Base-by-base conservation (phyloP, 345 rosid species). In the Limnanthes douglasii region DNA sequence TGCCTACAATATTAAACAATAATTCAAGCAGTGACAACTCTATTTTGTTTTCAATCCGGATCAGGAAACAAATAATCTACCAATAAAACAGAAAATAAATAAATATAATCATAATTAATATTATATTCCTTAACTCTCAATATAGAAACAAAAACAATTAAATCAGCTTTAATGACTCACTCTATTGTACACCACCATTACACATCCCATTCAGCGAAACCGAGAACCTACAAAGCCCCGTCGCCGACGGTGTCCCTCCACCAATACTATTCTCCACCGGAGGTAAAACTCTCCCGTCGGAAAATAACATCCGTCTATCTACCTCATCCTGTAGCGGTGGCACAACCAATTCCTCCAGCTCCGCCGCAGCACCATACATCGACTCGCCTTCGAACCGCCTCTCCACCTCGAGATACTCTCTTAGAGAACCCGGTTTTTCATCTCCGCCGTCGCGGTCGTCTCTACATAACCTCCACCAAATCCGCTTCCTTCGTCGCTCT, bases 331-430 rank as follows among this genome's bases (percentile, higher is more conserved):
- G 56, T n/a, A n/a, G n/a, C 38, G 20, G 22, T 9, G 19, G 29
- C 18, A 11, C 51, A 46, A 36, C 48, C 20, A 45, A 58, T 3
- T 61, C 68, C 11, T 68, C 76, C 13, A 62, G 56, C 59, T 65
- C 80, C 49, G 63, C 57, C 18, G 71, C 68, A 6, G 60, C 65
- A 11, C 43, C 57, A 23, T 31, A 72, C 37, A 71, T 62, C 21
- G 61, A 59, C 1, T 44, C 56, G 44, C 68, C 79, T 0, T 74
- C 79, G 25, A 73, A 73, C 61, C 79, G 58, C 53, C 90, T 31
- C 56, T 78, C 90, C 31, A 78, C 74, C 67, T 73, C 90, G 5
- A 78, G 72, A 43, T 70, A 78, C 49, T 78, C 83, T 5, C 70
- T 76, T 1, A 78, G 65, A 8, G 90, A 78, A 9, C 73, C 72